Percentiles rank a stretch among this genome's conserved stretches.
These are phyloP conservation scores for Aspergillus brasiliensis DNA, from an alignment of 2,329 filamentous ascomycete species.

Conservation along the genomic window DNA sequence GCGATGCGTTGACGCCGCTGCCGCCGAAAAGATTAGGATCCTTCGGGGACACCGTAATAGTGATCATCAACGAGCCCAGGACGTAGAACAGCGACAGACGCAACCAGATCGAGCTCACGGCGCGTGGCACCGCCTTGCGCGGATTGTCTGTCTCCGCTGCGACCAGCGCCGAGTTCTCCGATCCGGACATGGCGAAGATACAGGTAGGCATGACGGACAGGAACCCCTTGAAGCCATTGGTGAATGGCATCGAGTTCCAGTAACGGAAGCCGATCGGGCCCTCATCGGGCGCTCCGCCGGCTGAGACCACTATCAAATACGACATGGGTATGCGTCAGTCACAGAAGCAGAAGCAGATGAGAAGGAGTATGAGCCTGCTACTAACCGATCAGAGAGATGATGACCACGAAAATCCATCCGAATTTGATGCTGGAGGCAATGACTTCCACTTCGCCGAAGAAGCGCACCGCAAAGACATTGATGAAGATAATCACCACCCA, in stretches of 20 bases:
- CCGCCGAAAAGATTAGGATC: conserved; percentile 47
- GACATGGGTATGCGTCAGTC: not conserved
- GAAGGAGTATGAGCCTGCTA: not conserved
- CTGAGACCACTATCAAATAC: conserved; percentile 42
- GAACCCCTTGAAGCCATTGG: conserved; percentile 50
- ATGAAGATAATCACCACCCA: conserved; percentile 46
- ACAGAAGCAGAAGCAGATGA: too few species aligned
- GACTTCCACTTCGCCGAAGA: conserved; percentile 53
- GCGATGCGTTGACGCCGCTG: conserved; percentile 47
- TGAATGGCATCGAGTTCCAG: conserved; percentile 48
- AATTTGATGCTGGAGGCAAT: conserved; percentile 50
- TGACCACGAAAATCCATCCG: conserved; percentile 52
- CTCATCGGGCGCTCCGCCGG: conserved; percentile 46
- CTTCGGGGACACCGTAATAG: conserved; percentile 47
- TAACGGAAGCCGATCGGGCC: conserved; percentile 48
- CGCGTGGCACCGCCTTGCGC: conserved; percentile 45
- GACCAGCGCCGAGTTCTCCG: conserved; percentile 48
- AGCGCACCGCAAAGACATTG: conserved; percentile 47
- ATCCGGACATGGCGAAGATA: conserved; percentile 45
- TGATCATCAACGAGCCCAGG: conserved; percentile 48
- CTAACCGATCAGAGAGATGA: conserved; percentile 45
- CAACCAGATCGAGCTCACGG: conserved; percentile 51
- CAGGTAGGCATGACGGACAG: conserved; percentile 41
- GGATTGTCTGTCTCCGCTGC: conserved; percentile 50
- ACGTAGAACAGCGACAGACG: conserved; percentile 52